Base-by-base conservation (phyloP, 2,329 filamentous ascomycete genomes). In the Arachnopeziza araneosa region DNA sequence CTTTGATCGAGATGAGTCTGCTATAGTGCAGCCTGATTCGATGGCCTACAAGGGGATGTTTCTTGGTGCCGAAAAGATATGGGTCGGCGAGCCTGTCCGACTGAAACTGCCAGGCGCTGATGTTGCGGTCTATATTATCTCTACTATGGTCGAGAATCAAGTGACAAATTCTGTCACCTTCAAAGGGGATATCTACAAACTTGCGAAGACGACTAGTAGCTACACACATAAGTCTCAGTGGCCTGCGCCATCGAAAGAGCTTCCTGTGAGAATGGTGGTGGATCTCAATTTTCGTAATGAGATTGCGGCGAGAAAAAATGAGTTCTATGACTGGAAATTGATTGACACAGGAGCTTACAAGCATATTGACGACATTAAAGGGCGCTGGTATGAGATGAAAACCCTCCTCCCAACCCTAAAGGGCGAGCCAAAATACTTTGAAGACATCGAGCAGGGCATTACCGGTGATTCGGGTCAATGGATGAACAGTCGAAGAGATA, bases 311-410 rank as follows among this genome's bases (percentile, higher is more conserved):
- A 65, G 63, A 19, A 67, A 65, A 17, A 63, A 65, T 2, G 63
- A 60, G 14, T 72, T 65, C 62, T 69, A 68, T 55, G 70, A 72
- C 57, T 73, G 71, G 71, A 60, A 63, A 23, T 56, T 72, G 4
- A 56, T 71, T 3, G 70, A 73, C 51, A 65, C 68, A 30, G 60
- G 63, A 32, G 71, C 68, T 17, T 63, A 75, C 2, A 67, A 67
- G 21, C 57, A 60, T 12, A 69, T 83, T 8, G 68, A 75, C 19
- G 79, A 83, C 50, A 71, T 85, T 66, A 83, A 83, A 67, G 83
- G 83, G 8, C 77, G 83, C 10, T 86, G 83, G 83, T 86, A 85
- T 69, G 83, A 85, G 69, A 79, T 79, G 2, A 77, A 75, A 50
- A 69, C 79, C 1, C 72, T 85, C 2, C 76, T 83, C 2, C 74